phyloP scores from a whole-genome alignment of 805 yeast genomes.

The Spathaspora girioi region DNA sequence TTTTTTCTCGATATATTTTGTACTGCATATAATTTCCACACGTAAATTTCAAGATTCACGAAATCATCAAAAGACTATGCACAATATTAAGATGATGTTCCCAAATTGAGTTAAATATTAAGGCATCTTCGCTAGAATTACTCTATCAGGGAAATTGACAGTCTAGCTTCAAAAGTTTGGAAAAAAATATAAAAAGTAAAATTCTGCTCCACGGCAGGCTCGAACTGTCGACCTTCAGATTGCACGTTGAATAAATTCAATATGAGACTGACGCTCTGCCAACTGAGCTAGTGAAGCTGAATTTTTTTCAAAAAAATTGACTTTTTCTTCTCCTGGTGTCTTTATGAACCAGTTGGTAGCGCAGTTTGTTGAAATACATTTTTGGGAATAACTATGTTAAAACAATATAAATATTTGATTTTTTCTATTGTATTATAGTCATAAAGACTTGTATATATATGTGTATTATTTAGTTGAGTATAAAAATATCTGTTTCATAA shows the following conservation, averaged over 20 bases:
- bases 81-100: no score
- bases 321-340: background rate
- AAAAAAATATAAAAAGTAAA: conserved; percentile 6
- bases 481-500: no score
- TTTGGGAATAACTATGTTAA: no score
- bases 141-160: no score
- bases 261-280: conserved; percentile 28
- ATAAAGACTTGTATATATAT: no score
- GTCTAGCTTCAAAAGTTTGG: background rate
- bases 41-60: no score
- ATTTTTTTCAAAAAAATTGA: background rate
- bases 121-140: no score
- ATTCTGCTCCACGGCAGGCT: conserved; percentile 44
- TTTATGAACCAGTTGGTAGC: background rate
- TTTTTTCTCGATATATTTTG: background rate
- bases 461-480: no score
- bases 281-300: conserved; percentile 21
- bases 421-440: no score
- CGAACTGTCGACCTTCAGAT: conserved; percentile 48
- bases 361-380: background rate
- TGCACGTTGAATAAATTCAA: conserved; percentile 17
- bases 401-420: no score
- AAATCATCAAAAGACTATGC: background rate
- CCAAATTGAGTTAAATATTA: no score
- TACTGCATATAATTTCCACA: background rate